Evolutionary conservation across 78 protist species (phyloP).

Genomic region (Isochrysis galbana): DNA sequence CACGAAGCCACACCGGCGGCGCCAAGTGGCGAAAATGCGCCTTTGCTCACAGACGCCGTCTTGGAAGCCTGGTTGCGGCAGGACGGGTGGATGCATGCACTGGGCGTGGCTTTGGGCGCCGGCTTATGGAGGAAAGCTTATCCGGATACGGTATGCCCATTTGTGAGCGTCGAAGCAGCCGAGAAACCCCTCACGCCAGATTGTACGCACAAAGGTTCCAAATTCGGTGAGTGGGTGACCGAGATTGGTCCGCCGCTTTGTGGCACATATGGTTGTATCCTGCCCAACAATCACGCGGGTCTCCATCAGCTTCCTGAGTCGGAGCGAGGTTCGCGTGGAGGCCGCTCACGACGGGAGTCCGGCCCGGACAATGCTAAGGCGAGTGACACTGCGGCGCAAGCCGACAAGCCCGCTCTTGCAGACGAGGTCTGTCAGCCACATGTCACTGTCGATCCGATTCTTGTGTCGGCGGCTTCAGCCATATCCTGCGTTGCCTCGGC

Average conservation of each 20-base stretch:
- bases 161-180: not conserved
- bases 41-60: not conserved
- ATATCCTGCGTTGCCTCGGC: not conserved
- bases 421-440: not conserved
- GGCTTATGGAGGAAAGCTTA: not conserved
- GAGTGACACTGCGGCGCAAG: too few relatives aligned
- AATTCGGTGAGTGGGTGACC: not conserved
- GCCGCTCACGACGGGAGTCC: not conserved
- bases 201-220: not conserved
- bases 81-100: not conserved
- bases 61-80: not conserved
- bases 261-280: not conserved
- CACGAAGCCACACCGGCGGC: not conserved
- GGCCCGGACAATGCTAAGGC: not conserved
- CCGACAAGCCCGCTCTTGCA: not conserved
- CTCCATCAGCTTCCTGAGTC: not conserved
- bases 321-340: not conserved
- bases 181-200: not conserved
- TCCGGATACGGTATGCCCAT: not conserved
- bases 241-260: not conserved
- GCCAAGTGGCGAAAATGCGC: not conserved
- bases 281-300: conserved; percentile 4
- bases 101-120: not conserved
- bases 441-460: not conserved
- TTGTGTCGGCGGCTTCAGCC: not conserved